phyloP scores from a whole-genome alignment of 768 basidiomycete genomes.

The Chiua virens region DNA sequence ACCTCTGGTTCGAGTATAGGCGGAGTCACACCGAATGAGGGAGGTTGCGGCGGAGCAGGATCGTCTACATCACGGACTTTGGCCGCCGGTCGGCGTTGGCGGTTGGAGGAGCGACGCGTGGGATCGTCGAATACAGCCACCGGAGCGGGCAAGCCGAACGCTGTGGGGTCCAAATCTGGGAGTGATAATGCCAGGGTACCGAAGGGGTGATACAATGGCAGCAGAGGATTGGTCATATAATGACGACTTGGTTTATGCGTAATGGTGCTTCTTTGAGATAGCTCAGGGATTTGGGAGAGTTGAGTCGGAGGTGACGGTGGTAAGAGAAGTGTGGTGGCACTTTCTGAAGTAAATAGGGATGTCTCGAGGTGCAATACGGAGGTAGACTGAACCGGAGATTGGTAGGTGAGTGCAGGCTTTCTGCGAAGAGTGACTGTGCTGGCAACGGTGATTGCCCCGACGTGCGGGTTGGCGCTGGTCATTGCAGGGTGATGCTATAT shows the following conservation, averaged over 20 bases:
- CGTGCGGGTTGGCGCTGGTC: slow-evolving; percentile 24
- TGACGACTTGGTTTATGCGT: slow-evolving; percentile 14
- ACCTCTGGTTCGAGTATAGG: slow-evolving; percentile 28
- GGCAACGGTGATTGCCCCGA: slow-evolving; percentile 3
- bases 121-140: slow-evolving; percentile 45
- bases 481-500: slow-evolving; percentile 16
- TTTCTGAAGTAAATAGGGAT: slow-evolving; percentile 14
- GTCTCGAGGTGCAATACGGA: slow-evolving; percentile 23
- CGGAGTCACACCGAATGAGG: slow-evolving; percentile 6
- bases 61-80: slow-evolving; percentile 52
- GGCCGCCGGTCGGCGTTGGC: slow-evolving; percentile 46
- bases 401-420: slow-evolving; percentile 59
- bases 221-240: slow-evolving; percentile 40
- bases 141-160: slow-evolving; percentile 55
- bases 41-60: slow-evolving; percentile 9
- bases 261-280: slow-evolving; percentile 14
- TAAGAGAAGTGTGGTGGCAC: slow-evolving; percentile 14
- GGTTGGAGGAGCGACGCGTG: slow-evolving; percentile 43
- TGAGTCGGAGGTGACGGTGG: slow-evolving; percentile 13
- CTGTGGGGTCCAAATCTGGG: slow-evolving; percentile 58
- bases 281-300: slow-evolving; percentile 10
- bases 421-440: slow-evolving; percentile 40
- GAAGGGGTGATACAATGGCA: slow-evolving; percentile 70
- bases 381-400: slow-evolving; percentile 48
- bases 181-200: slow-evolving; percentile 63